phyloP scores from a whole-genome alignment of 2,329 filamentous ascomycete species.

The Fusarium temperatum region DNA sequence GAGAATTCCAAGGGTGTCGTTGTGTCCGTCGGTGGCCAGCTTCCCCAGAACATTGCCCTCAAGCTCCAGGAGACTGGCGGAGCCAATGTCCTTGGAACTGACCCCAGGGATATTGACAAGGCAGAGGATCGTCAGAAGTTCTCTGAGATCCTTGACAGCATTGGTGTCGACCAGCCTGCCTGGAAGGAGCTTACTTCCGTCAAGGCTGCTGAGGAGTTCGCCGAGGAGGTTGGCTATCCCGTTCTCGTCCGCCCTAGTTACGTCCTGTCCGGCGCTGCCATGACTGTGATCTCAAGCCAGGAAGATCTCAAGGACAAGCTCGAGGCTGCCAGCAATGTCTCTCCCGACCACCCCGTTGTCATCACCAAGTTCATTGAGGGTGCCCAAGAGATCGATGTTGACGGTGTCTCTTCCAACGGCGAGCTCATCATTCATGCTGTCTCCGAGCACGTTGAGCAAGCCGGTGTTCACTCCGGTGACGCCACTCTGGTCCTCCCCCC shows the following conservation, averaged over 20 bases:
- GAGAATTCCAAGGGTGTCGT: conserved; percentile 87
- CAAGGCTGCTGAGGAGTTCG: conserved; percentile 86
- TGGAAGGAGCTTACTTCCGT: conserved; percentile 98
- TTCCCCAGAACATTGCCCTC: conserved; percentile 97
- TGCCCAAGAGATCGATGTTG: conserved; percentile 95
- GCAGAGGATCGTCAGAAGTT: conserved; percentile 99
- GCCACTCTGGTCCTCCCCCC: conserved; percentile 94
- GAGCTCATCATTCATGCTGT: conserved; percentile 91
- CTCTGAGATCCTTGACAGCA: conserved; percentile 95
- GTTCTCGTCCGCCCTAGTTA: conserved; percentile 95
- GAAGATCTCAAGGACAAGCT: conserved; percentile 96
- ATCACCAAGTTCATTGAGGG: conserved; percentile 99
- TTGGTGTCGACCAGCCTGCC: conserved; percentile 94
- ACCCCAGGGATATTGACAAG: conserved; percentile 95
- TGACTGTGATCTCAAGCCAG: conserved; percentile 93
- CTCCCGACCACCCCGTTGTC: conserved; percentile 95
- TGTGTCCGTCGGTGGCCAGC: conserved; percentile 93
- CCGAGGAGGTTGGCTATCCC: conserved; percentile 85
- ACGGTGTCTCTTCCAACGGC: conserved; percentile 87
- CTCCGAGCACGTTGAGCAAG: conserved; percentile 95
- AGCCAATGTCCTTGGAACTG: conserved; percentile 90
- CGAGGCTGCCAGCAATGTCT: conserved; percentile 86
- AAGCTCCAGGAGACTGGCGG: conserved; percentile 90
- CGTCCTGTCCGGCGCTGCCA: conserved; percentile 95
- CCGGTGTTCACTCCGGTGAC: conserved; percentile 97